Evolutionary conservation across 305 asterid genomes (phyloP).

Genomic region (Fraxinus nigra): DNA sequence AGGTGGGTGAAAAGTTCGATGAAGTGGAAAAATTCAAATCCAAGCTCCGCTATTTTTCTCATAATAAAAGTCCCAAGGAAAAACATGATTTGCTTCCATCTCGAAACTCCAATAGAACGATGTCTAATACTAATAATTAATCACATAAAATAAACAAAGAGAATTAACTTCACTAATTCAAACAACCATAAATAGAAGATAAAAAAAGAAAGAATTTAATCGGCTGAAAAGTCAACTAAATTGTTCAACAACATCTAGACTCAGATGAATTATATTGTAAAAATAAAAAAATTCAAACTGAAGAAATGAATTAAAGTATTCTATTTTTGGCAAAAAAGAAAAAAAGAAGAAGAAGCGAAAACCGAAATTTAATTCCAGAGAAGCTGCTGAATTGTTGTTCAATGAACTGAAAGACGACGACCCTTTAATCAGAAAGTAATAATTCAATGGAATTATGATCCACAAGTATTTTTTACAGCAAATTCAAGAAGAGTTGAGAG

Average conservation of each 20-base stretch:
- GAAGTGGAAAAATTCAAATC: slow-evolving; percentile 36
- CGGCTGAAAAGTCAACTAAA: background rate
- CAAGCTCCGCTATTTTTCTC: slow-evolving; percentile 92
- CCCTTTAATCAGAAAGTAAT: slow-evolving; percentile 28
- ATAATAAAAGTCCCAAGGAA: background rate
- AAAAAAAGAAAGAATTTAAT: slow-evolving; percentile 11
- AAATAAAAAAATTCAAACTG: background rate
- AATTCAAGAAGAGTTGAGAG: background rate
- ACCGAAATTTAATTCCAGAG: slow-evolving; percentile 47
- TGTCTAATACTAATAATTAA: slow-evolving; percentile 10
- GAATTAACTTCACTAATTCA: slow-evolving; percentile 26
- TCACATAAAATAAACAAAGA: slow-evolving; percentile 8
- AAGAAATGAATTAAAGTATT: background rate
- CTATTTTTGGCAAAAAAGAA: slow-evolving; percentile 36
- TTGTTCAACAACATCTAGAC: background rate
- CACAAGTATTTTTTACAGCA: slow-evolving; percentile 12
- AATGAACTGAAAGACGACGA: slow-evolving; percentile 33
- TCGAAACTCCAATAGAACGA: slow-evolving; percentile 23
- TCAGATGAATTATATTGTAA: background rate
- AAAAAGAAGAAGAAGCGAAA: slow-evolving; percentile 37
- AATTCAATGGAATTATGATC: slow-evolving; percentile 37
- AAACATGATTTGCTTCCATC: slow-evolving; percentile 14
- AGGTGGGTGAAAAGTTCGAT: background rate
- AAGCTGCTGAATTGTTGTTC: slow-evolving; percentile 56
- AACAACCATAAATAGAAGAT: slow-evolving; percentile 15